These are phyloP conservation scores for Staphylotrichum longicolle DNA, from an alignment of 495 filamentous ascomycete species.

Conservation along the genomic window DNA sequence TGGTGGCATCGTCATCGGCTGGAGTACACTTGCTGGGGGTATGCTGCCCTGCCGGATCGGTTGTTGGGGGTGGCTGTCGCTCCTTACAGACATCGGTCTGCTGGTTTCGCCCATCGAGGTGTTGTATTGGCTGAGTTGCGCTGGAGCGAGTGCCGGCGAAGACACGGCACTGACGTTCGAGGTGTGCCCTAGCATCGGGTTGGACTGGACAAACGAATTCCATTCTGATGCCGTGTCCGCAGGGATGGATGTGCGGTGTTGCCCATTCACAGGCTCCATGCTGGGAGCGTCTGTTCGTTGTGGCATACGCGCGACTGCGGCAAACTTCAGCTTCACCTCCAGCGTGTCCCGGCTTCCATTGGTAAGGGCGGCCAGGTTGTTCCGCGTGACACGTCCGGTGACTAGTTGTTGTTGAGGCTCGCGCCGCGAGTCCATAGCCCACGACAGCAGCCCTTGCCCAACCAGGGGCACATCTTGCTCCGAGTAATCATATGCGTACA, in stretches of 20 bases:
- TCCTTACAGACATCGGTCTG: constrained; percentile 25
- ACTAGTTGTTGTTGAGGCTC: constrained; percentile 66
- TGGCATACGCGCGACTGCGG: constrained; percentile 68
- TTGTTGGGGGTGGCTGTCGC: constrained; percentile 21
- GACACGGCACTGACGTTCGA: constrained; percentile 28
- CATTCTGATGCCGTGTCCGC: constrained; percentile 48
- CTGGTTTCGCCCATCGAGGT: constrained; percentile 19
- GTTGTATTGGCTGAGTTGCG: constrained; percentile 26
- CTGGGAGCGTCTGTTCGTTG: constrained; percentile 47
- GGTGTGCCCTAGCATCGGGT: constrained; percentile 37
- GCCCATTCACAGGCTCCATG: constrained; percentile 26
- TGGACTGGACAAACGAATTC: constrained; percentile 49
- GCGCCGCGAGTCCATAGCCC: constrained; percentile 60
- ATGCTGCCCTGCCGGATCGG: constrained; percentile 28
- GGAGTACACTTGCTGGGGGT: constrained; percentile 20
- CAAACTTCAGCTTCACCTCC: constrained; percentile 88
- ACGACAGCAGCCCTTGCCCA: constrained; percentile 93
- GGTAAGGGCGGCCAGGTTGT: constrained; percentile 75
- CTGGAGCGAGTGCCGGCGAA: constrained; percentile 33
- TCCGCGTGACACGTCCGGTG: constrained; percentile 86
- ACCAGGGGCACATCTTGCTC: constrained; percentile 90
- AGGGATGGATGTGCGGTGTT: constrained; percentile 26
- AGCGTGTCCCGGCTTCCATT: constrained; percentile 84
- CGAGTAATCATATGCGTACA: constrained; percentile 96
- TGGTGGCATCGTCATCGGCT: constrained; percentile 12